Base-by-base conservation (phyloP, 2,329 filamentous ascomycete species). In the Phialophora chinensis region DNA sequence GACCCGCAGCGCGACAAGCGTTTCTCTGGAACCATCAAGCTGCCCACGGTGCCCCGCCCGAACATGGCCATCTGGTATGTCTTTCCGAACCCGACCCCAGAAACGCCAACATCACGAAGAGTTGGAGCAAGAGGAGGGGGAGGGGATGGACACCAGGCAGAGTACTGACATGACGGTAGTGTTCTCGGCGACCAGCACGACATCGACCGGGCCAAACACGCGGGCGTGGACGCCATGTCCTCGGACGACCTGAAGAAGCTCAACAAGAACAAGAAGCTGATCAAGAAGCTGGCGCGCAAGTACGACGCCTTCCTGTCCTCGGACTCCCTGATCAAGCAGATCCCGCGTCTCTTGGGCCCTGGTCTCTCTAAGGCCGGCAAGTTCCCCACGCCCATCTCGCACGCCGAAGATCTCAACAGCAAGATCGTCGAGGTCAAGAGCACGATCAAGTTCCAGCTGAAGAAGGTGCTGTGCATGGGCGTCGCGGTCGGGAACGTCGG, bases 221-320 rank as follows among this genome's bases (percentile, higher is more conserved):
- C 93, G 79, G 94, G 93, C 82, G 89, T 98, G 76, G 95, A 99
- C 81, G 93, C 94, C 86, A 98, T 98, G 95, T 96, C 92, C 79
- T 85, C 92, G 74, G 95, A 99, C 79, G 95, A 99, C 85, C 86
- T 99, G 86, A 99, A 99, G 92, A 99, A 99, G 91, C 92, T 99
- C 76, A 99, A 99, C 91, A 99, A 99, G 92, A 99, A 99, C 92
- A 98, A 99, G 92, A 99, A 99, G 91, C 90, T 98, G 79, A 97
- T 99, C 90, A 99, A 99, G 93, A 99, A 99, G 91, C 91, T 99
- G 75, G 95, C 95, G 73, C 93, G 93, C 90, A 99, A 99, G 88
- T 98, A 99, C 90, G 95, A 99, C 84, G 95, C 95, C 77, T 99
- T 99, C 86, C 85, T 99, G 81, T 91, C 95, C 82, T 98, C 94